Evolutionary conservation across 305 asterid species (phyloP).

Genomic region (Fraxinus baroniana): DNA sequence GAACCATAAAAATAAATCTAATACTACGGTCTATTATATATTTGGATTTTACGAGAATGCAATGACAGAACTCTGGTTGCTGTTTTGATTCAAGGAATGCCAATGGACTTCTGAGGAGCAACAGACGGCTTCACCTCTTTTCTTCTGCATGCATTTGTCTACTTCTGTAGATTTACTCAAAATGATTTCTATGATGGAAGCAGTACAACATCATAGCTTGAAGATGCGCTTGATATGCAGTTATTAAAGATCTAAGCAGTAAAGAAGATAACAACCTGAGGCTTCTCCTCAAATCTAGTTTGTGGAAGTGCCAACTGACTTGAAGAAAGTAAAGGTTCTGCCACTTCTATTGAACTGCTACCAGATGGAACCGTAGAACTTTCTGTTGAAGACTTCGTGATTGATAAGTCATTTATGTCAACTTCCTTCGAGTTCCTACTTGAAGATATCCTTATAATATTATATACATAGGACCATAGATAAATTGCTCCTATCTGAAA

Average conservation of each 20-base stretch:
- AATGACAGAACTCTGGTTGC: background rate
- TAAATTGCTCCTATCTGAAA: constrained; percentile 72
- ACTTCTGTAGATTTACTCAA: background rate
- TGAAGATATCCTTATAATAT: constrained; percentile 63
- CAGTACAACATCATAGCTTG: background rate
- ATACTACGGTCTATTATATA: background rate
- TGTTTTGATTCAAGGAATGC: background rate
- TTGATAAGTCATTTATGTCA: constrained; percentile 46
- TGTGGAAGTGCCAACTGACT: constrained; percentile 38
- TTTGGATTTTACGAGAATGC: background rate
- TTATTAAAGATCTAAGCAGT: background rate
- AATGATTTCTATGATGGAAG: background rate
- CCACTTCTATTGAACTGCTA: constrained; percentile 16
- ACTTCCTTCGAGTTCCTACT: constrained; percentile 47
- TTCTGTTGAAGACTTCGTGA: constrained; percentile 34
- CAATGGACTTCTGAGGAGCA: background rate
- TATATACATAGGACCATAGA: constrained; percentile 79
- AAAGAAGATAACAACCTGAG: constrained; percentile 41
- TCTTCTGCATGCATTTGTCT: background rate
- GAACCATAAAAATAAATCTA: background rate
- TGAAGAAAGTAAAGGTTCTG: constrained; percentile 61
- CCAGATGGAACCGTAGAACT: constrained; percentile 33
- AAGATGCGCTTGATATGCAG: background rate
- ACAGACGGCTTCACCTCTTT: background rate
- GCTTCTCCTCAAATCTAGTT: constrained; percentile 33